Evolutionary conservation across 139 green algal genomes (phyloP).

Genomic region (Chlorella ohadii): DNA sequence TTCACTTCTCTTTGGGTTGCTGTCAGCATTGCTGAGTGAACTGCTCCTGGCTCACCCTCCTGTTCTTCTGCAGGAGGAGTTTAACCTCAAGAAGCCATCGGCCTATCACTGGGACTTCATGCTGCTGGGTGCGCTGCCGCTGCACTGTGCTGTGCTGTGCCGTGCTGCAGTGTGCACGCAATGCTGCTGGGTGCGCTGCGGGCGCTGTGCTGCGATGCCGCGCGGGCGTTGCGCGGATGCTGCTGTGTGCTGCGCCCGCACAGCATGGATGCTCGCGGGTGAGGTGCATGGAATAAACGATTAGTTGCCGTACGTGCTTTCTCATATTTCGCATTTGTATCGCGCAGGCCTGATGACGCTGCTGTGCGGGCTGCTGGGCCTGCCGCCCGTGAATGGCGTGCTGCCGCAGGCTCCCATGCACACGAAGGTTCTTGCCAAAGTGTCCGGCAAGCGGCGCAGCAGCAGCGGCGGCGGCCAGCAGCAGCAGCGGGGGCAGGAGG

Average conservation of each 20-base stretch:
- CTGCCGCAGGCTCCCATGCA: conserved; percentile 91
- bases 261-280: no score
- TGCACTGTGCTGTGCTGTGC: conserved; percentile 66
- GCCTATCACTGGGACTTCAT: conserved; percentile 87
- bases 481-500: no score
- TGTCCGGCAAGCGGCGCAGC: background rate
- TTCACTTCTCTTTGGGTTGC: no score
- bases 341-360: conserved; percentile 60
- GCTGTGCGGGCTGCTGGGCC: conserved; percentile 76
- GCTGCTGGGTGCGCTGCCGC: conserved; percentile 72
- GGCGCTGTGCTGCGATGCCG: no score
- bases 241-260: no score
- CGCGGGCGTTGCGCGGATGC: no score
- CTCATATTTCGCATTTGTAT: no score
- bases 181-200: no score
- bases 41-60: no score
- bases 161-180: background rate
- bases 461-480: background rate
- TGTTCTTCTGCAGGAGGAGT: conserved; percentile 62
- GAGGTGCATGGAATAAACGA: no score
- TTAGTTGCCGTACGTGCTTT: background rate
- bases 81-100: conserved; percentile 69
- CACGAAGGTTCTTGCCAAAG: conserved; percentile 66
- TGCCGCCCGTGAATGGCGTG: conserved; percentile 91
- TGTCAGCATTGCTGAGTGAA: no score